These are phyloP conservation scores for Aspergillus mulundensis DNA, from an alignment of 495 filamentous ascomycete genomes.

Conservation along the genomic window DNA sequence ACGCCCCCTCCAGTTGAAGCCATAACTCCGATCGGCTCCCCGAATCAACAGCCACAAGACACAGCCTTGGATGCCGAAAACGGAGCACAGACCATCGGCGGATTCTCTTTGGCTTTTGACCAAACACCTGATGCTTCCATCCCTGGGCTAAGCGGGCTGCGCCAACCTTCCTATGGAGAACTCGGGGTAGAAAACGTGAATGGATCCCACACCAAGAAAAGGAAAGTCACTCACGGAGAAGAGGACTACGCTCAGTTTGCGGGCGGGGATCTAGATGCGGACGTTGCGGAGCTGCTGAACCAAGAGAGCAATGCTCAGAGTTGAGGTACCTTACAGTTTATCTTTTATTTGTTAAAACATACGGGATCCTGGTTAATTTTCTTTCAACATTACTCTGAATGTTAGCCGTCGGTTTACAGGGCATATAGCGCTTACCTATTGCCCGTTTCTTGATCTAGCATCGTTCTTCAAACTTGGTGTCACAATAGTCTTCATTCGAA, in stretches of 20 bases:
- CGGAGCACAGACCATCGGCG: constrained; percentile 19
- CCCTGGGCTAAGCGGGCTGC: constrained; percentile 27
- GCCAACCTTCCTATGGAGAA: constrained; percentile 38
- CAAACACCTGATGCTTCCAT: constrained; percentile 38
- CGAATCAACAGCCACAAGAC: constrained; percentile 29
- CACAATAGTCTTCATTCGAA: not conserved
- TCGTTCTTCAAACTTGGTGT: not conserved
- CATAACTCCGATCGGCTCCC: constrained; percentile 43
- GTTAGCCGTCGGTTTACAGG: not conserved
- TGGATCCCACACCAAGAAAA: constrained; percentile 58
- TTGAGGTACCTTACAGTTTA: not conserved
- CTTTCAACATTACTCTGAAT: too few species aligned
- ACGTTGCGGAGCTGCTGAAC: constrained; percentile 75
- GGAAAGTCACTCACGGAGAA: constrained; percentile 65
- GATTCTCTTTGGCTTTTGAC: constrained; percentile 34
- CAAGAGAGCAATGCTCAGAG: constrained; percentile 37
- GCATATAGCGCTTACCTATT: too few species aligned
- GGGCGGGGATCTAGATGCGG: constrained; percentile 67
- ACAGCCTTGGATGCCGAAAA: constrained; percentile 22
- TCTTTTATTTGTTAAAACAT: too few species aligned
- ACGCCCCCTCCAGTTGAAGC: constrained; percentile 67
- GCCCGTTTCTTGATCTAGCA: not conserved
- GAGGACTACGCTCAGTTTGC: constrained; percentile 70
- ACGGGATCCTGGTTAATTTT: too few species aligned
- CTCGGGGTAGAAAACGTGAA: constrained; percentile 32